phyloP scores from a whole-genome alignment of 352 stramenopile species.

The Phytophthora hibernalis region DNA sequence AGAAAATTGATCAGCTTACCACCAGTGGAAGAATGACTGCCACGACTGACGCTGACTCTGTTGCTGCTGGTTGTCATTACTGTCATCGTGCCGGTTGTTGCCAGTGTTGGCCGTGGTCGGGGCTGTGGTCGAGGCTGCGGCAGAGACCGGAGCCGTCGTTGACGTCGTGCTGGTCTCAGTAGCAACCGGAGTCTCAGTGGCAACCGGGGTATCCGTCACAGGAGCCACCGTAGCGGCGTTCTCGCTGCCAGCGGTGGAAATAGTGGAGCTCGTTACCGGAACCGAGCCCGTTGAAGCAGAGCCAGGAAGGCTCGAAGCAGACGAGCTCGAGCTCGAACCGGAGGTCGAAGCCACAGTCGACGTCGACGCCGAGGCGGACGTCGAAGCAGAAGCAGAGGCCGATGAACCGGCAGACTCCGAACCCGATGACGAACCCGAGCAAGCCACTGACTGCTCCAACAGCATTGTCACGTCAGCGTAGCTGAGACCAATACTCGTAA shows the following conservation, averaged over 20 bases:
- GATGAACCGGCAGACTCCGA: constrained; percentile 9
- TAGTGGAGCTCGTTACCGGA: constrained; percentile 9
- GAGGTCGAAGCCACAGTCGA: constrained; percentile 6
- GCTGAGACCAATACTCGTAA: constrained; percentile 42
- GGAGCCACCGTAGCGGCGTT: constrained; percentile 18
- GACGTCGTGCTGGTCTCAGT: constrained; percentile 2
- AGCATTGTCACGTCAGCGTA: constrained; percentile 43
- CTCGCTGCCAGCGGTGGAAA: constrained; percentile 6
- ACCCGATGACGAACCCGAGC: constrained; percentile 8
- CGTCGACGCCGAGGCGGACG: neutral
- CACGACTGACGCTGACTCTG: constrained; percentile 5
- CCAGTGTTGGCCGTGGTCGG: constrained; percentile 13
- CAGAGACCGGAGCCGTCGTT: constrained; percentile 10
- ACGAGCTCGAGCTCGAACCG: constrained; percentile 7
- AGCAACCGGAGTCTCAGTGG: neutral
- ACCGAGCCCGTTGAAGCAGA: constrained; percentile 21
- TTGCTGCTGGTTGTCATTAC: constrained; percentile 3
- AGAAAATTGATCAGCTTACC: constrained; percentile 28
- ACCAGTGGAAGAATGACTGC: constrained; percentile 28
- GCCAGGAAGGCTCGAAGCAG: constrained; percentile 13
- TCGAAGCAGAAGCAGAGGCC: constrained; percentile 7
- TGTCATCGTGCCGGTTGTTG: constrained; percentile 14
- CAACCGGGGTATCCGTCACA: constrained; percentile 16
- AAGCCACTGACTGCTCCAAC: constrained; percentile 34
- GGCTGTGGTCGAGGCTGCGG: neutral